Percentiles rank a stretch among this genome's conserved stretches.
These are phyloP conservation scores for Ilyonectria mors-panacis DNA, from an alignment of 2,329 filamentous ascomycete genomes.

Conservation along the genomic window DNA sequence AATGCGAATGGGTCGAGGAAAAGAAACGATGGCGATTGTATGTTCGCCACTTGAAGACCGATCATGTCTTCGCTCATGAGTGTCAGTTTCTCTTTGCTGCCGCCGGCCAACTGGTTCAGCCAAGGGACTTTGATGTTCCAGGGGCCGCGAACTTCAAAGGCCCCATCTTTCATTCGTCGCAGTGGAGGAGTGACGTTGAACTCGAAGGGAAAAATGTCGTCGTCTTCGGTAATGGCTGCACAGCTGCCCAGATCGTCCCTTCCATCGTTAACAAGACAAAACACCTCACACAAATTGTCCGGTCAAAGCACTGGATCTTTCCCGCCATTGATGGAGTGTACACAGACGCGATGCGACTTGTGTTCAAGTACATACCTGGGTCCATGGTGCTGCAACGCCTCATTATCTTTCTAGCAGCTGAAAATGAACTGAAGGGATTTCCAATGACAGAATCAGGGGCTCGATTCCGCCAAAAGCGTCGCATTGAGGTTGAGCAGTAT, in stretches of 20 bases:
- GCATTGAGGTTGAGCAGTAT: conserved; percentile 58
- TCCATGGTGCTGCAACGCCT: conserved; percentile 56
- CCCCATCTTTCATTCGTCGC: conserved; percentile 67
- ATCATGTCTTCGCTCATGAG: conserved; percentile 51
- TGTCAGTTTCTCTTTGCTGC: conserved; percentile 58
- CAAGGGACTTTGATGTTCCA: conserved; percentile 59
- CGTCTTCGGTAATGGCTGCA: conserved; percentile 70
- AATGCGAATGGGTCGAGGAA: conserved; percentile 57
- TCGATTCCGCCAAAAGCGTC: conserved; percentile 54
- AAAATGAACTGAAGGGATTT: conserved; percentile 56
- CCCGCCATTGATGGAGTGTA: conserved; percentile 48
- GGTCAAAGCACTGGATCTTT: conserved; percentile 61
- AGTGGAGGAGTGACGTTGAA: conserved; percentile 67
- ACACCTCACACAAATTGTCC: conserved; percentile 59
- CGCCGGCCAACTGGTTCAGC: conserved; percentile 53
- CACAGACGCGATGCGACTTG: conserved; percentile 32
- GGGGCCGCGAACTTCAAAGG: conserved; percentile 68
- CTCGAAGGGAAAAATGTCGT: conserved; percentile 63
- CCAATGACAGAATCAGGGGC: conserved; percentile 54
- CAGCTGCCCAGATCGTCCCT: conserved; percentile 68
- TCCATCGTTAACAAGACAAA: conserved; percentile 55
- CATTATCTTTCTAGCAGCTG: conserved; percentile 58
- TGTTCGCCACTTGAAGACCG: conserved; percentile 45
- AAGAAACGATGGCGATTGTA: conserved; percentile 54
- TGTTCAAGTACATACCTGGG: conserved; percentile 66